Evolutionary conservation across 306 rosid genomes (phyloP).

Genomic region (Prunus dulcis): DNA sequence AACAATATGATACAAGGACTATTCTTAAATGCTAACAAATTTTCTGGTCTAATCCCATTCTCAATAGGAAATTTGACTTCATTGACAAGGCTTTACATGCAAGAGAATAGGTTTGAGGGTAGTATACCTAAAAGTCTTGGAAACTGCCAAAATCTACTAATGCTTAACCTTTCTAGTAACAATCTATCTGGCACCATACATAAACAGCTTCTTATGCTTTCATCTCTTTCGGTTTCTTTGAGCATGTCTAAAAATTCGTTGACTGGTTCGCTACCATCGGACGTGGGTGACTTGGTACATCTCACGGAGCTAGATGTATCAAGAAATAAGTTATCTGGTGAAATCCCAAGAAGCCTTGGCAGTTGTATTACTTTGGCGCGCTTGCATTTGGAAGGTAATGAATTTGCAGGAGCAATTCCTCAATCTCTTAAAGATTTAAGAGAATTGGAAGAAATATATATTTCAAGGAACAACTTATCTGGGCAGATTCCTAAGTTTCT

Average conservation of each 20-base stretch:
- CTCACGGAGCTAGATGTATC: not conserved
- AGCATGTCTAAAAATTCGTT: conserved; percentile 22
- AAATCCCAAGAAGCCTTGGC: conserved; percentile 21
- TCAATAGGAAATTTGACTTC: not conserved
- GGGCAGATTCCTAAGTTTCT: conserved; percentile 8
- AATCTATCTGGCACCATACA: conserved; percentile 30
- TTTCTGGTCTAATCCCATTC: not conserved
- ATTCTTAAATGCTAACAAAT: not conserved
- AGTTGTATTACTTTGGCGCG: conserved; percentile 19
- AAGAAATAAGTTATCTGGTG: conserved; percentile 27
- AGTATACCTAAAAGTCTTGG: not conserved
- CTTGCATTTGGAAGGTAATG: not conserved
- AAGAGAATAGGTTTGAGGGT: not conserved
- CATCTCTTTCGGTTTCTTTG: conserved; percentile 24
- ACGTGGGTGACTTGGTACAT: conserved; percentile 22
- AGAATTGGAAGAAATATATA: conserved; percentile 24
- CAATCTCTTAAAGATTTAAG: conserved; percentile 9
- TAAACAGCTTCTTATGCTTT: conserved; percentile 15
- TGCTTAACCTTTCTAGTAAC: conserved; percentile 11
- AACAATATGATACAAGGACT: not conserved
- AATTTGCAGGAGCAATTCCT: conserved; percentile 4
- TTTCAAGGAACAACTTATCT: conserved; percentile 25
- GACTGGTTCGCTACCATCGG: conserved; percentile 26
- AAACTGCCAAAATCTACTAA: not conserved
- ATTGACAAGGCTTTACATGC: conserved; percentile 12